phyloP scores from a whole-genome alignment of 2,329 filamentous ascomycete species.

The Massarina eburnea region DNA sequence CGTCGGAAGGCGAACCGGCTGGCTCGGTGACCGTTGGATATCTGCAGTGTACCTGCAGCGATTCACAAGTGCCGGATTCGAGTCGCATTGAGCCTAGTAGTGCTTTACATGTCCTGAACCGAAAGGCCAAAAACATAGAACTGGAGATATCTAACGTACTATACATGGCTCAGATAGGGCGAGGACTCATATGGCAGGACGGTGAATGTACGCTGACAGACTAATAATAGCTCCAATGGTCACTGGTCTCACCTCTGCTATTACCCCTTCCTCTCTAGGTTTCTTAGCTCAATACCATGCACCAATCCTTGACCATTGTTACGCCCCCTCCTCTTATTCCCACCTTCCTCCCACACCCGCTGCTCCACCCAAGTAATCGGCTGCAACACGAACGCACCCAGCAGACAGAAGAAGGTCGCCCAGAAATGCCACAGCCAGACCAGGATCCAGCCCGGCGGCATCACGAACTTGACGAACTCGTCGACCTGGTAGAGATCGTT shows the following conservation, averaged over 20 bases:
- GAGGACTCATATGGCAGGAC: too few species aligned
- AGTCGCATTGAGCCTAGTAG: too few species aligned
- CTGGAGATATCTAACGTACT: too few species aligned
- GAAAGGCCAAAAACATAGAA: too few species aligned
- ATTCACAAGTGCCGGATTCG: too few species aligned
- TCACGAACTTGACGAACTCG: slow-evolving; percentile 73
- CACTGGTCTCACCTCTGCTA: slow-evolving; percentile 2
- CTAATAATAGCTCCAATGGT: too few species aligned
- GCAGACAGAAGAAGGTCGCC: slow-evolving; percentile 65
- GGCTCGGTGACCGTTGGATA: too few species aligned
- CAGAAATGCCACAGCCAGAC: slow-evolving; percentile 66
- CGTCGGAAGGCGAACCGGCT: too few species aligned
- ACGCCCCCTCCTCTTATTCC: not conserved
- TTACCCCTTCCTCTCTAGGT: slow-evolving; percentile 14
- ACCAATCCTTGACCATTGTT: not conserved
- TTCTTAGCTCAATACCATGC: slow-evolving; percentile 13
- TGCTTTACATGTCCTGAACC: too few species aligned
- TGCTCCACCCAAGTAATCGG: slow-evolving; percentile 57
- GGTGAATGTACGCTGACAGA: too few species aligned
- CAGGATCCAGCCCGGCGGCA: slow-evolving; percentile 58
- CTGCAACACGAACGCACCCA: slow-evolving; percentile 56
- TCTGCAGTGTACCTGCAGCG: too few species aligned
- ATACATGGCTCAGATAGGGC: too few species aligned
- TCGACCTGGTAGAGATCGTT: slow-evolving; percentile 80
- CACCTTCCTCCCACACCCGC: slow-evolving; percentile 6